phyloP scores from a whole-genome alignment of 1,284 basidiomycete genomes.

The Kwoniella shivajii region DNA sequence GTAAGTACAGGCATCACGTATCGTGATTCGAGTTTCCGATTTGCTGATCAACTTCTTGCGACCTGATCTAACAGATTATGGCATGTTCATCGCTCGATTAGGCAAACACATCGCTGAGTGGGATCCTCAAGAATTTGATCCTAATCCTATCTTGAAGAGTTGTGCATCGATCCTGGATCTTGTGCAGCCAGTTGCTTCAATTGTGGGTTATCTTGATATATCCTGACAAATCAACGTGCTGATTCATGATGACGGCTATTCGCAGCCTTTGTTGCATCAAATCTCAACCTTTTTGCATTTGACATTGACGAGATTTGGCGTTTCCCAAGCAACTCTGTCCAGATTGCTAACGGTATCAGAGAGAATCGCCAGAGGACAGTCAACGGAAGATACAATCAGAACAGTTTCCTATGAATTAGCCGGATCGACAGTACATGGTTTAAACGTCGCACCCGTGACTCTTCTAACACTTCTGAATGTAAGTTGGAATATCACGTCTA shows the following conservation, averaged over 20 bases:
- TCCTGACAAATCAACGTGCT: background rate
- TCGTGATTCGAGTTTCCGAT: too few species aligned
- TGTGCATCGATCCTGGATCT: conserved; percentile 24
- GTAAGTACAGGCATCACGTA: conserved; percentile 23
- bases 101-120: conserved; percentile 42
- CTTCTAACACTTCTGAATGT: conserved; percentile 33
- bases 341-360: conserved; percentile 13
- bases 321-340: conserved; percentile 14
- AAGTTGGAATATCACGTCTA: background rate
- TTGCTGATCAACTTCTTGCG: too few species aligned
- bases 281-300: conserved; percentile 38
- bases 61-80: conserved; percentile 24
- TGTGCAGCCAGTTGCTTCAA: conserved; percentile 1
- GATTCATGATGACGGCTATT: background rate
- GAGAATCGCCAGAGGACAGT: conserved; percentile 7
- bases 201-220: conserved; percentile 7
- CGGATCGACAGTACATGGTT: conserved; percentile 29
- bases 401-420: conserved; percentile 33
- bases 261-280: conserved; percentile 34
- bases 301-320: conserved; percentile 28
- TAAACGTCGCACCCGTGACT: conserved; percentile 20
- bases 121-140: conserved; percentile 34
- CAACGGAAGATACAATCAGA: conserved; percentile 31
- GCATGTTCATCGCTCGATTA: conserved; percentile 36
- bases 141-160: conserved; percentile 31